These are phyloP conservation scores for Panaeolus papilionaceus DNA, from an alignment of 768 basidiomycete genomes.

Conservation along the genomic window DNA sequence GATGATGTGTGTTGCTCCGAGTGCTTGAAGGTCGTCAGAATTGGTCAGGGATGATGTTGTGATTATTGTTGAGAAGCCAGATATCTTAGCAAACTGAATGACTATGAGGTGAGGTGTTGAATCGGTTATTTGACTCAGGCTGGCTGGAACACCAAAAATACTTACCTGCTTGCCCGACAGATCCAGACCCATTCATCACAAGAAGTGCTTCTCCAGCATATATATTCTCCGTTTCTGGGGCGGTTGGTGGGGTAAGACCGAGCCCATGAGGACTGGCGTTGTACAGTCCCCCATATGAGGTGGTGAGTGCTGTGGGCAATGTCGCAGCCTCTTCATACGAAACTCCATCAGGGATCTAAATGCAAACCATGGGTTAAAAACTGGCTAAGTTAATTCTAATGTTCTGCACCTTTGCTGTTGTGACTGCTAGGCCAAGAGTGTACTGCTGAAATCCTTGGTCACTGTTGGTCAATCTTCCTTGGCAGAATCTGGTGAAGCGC, in stretches of 20 bases:
- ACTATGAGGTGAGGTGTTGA: conserved; percentile 34
- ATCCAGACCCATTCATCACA: conserved; percentile 1
- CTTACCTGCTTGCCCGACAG: conserved; percentile 17
- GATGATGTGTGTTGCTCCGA: conserved; percentile 49
- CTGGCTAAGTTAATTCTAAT: neutral
- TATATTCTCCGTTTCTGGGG: neutral
- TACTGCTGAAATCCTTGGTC: conserved; percentile 18
- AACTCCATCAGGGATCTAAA: conserved; percentile 41
- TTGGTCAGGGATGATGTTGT: conserved; percentile 41
- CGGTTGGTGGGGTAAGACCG: neutral
- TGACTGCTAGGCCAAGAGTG: neutral
- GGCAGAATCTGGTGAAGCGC: neutral
- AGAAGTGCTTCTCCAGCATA: conserved; percentile 1
- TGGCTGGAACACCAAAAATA: neutral
- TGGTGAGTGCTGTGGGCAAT: conserved; percentile 38
- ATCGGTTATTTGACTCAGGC: neutral
- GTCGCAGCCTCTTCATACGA: conserved; percentile 46
- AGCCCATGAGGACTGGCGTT: neutral
- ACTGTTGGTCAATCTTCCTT: neutral
- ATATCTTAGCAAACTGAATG: conserved; percentile 45
- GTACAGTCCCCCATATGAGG: conserved; percentile 39
- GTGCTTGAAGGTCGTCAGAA: conserved; percentile 35
- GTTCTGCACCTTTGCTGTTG: conserved; percentile 14
- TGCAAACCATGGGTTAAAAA: neutral
- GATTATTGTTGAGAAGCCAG: conserved; percentile 50